These are phyloP conservation scores for Limonomyces culmigenus DNA, from an alignment of 1,284 basidiomycete genomes.

Conservation along the genomic window DNA sequence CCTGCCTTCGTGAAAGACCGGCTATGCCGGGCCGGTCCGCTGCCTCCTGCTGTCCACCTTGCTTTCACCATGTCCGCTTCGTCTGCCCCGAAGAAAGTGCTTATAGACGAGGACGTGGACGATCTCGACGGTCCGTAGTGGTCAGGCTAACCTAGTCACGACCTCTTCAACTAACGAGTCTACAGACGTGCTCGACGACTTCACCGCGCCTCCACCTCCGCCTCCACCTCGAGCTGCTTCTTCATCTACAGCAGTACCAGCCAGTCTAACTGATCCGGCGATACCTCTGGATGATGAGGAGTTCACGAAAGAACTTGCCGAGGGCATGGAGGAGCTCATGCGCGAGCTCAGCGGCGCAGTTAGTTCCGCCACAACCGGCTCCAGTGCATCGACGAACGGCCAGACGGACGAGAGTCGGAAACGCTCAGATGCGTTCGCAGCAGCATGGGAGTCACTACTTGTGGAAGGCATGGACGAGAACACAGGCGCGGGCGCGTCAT, in stretches of 20 bases:
- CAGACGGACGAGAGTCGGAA: slow-evolving; percentile 8
- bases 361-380: slow-evolving; percentile 10
- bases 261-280: not conserved
- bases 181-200: slow-evolving; percentile 4
- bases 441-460: slow-evolving; percentile 65
- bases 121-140: slow-evolving; percentile 3
- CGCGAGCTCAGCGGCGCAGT: slow-evolving; percentile 36
- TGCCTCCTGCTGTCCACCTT: too few species aligned
- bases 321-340: slow-evolving; percentile 79
- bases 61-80: not conserved
- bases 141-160: not conserved
- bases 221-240: not conserved
- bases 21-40: too few species aligned
- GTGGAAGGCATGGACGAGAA: slow-evolving; percentile 53
- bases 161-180: not conserved
- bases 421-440: slow-evolving; percentile 31
- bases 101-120: slow-evolving; percentile 3
- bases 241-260: not conserved
- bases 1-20: too few species aligned
- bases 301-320: slow-evolving; percentile 60
- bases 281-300: slow-evolving; percentile 10
- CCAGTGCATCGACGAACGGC: slow-evolving; percentile 11
- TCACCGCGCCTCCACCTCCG: slow-evolving; percentile 1
- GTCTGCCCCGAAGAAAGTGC: not conserved
- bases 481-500: slow-evolving; percentile 11